Evolutionary conservation across 805 yeast genomes (phyloP).

Genomic region (Saccharomycopsis selenospora): DNA sequence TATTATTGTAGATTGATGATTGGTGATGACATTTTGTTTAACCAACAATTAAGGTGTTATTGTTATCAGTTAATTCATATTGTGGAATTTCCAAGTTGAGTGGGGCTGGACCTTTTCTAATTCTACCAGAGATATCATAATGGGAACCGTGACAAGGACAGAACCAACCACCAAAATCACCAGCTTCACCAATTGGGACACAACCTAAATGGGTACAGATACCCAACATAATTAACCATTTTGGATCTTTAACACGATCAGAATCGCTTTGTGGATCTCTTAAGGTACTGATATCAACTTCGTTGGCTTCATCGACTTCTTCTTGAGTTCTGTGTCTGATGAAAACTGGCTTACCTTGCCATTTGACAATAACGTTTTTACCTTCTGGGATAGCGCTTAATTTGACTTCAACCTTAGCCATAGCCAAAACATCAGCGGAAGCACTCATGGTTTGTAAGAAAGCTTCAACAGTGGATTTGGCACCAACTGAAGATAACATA

Average conservation of each 20-base stretch:
- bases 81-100: constrained; percentile 94
- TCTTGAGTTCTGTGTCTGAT: constrained; percentile 95
- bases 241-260: constrained; percentile 93
- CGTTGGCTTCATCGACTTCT: constrained; percentile 93
- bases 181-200: constrained; percentile 99
- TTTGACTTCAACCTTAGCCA: constrained; percentile 99
- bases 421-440: constrained; percentile 96
- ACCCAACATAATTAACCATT: constrained; percentile 99
- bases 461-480: constrained; percentile 90
- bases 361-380: constrained; percentile 94
- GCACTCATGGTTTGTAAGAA: constrained; percentile 93
- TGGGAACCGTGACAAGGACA: constrained; percentile 99
- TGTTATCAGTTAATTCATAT: constrained; percentile 71
- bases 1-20: too few relatives aligned
- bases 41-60: constrained; percentile 84
- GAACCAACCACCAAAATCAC: constrained; percentile 99
- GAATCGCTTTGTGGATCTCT: constrained; percentile 94
- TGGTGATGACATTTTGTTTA: constrained; percentile 31
- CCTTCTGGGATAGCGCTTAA: constrained; percentile 92
- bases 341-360: constrained; percentile 99
- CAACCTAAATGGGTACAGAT: constrained; percentile 99
- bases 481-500: constrained; percentile 84
- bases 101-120: constrained; percentile 99
- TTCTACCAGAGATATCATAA: constrained; percentile 99
- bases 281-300: constrained; percentile 63